Evolutionary conservation across 2,329 filamentous ascomycete species (phyloP), one percentile per base, ranked within the genome.

Genomic region (Colletotrichum sp.): DNA sequence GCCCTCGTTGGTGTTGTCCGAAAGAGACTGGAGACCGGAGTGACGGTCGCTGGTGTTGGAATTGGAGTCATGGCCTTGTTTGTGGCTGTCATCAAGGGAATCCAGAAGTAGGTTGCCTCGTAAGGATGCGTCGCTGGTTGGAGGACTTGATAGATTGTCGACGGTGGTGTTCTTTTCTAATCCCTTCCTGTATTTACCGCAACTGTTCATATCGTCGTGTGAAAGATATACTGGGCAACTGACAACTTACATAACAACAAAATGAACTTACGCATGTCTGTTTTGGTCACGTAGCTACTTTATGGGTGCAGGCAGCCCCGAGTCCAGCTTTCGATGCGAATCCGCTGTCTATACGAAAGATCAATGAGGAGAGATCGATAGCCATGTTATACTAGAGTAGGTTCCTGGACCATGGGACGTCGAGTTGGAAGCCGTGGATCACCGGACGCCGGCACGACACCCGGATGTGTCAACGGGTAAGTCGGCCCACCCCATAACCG

Each of bases 341-440:
- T 36, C 7, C 15, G 6, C 36, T 39, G 15, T 19, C 1, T 1
- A 19, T 19, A 39, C 4, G 15, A 19, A 4, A 39, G 36, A 39
- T 39, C 15, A 8, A 16, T 16, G 15, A 39, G 7, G 7, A 5
- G 7, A 39, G 1, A 16, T 2, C 4, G 2, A 16, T 19, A 19
- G 8, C 15, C 7, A 39, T 16, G 0, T 5, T 4, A 4, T 39
- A 2, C 9, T 3, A n/a, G 9, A n/a, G 8, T 0, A 2, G 39
- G 39, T n/a, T n/a, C 39, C 1, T n/a, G 39, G 16, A 48, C 19
- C 1, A 44, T n/a, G 5, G 19, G 2, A n/a, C 9, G 39, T 48
- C 39, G 9, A 0, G 39, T 39, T 3, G 19, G 2, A 44, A n/a
- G 19, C 39, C 19, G 39, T 44, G 16, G 36, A 39, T 19, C 8